Base-by-base conservation (phyloP, 495 filamentous ascomycete species). In the Astrocystis sublimbata region DNA sequence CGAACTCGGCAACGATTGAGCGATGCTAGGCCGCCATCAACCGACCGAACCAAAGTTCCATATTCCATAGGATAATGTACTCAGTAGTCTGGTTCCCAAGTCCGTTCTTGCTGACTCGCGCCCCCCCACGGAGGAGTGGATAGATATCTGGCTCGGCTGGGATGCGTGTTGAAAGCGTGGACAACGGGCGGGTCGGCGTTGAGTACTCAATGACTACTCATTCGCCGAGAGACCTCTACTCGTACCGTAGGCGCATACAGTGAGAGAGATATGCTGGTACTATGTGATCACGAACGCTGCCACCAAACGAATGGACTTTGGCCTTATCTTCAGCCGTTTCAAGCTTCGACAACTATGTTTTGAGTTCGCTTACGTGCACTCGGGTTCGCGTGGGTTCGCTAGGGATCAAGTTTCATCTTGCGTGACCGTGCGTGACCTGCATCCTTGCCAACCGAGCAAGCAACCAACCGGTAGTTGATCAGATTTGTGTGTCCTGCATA, bases 391-490 rank as follows among this genome's bases (percentile, higher is more conserved):
- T n/a, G n/a, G n/a, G n/a, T n/a, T n/a, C n/a, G 12, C 28, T 33
- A n/a, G 26, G 3, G 28, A 19, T 45, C 3, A 19, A 57, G 54
- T 57, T 57, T 57, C 54, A 57, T 57, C 54, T n/a, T 24, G 40
- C 28, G 24, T 19, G 40, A 33, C 38, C 21, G 35, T 57, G 54
- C 54, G 40, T 43, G 54, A 45, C 40, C 43, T 45, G 54, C 24
- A 17, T 28, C 54, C 54, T 35, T 57, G 38, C 54, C 12, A 19
- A 31, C n/a, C n/a, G n/a, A n/a, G n/a, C n/a, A n/a, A n/a, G n/a
- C n/a, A n/a, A n/a, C n/a, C n/a, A n/a, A 23, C 40, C 54, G 52
- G 52, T 42, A 56, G 52, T 56, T 56, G 49, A 35, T 12, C 49
- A 52, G 28, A 35, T 52, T 35, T 35, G 35, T 42, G 36, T 56